phyloP scores from a whole-genome alignment of 345 rosid species.

The Laguncularia racemosa region DNA sequence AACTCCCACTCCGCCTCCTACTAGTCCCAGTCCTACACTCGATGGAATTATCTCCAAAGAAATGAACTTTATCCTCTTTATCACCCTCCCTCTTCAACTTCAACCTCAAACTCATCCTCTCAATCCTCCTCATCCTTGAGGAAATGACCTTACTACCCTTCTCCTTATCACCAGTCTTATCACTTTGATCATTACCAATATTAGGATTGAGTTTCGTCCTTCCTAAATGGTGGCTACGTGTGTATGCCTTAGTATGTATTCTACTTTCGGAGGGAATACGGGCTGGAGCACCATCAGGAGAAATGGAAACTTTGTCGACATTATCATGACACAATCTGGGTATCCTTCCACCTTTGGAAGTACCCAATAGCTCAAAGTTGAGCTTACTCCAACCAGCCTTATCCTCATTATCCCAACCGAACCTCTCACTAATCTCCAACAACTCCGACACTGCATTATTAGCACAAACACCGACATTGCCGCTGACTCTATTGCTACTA shows the following conservation, averaged over 20 bases:
- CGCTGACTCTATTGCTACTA: slow-evolving; percentile 7
- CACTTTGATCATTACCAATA: slow-evolving; percentile 24
- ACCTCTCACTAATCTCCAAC: slow-evolving; percentile 68
- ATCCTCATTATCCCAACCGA: slow-evolving; percentile 81
- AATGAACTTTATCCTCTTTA: neutral
- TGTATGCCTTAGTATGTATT: slow-evolving; percentile 8
- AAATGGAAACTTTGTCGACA: no score
- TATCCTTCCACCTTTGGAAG: slow-evolving; percentile 64
- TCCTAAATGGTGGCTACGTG: slow-evolving; percentile 5
- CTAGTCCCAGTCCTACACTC: neutral
- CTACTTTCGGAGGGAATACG: no score
- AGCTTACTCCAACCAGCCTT: slow-evolving; percentile 60
- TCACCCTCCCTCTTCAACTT: slow-evolving; percentile 5
- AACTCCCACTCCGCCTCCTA: neutral
- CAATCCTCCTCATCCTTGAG: slow-evolving; percentile 16
- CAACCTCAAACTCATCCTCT: slow-evolving; percentile 15
- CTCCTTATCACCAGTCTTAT: slow-evolving; percentile 10
- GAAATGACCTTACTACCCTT: slow-evolving; percentile 18
- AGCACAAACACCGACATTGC: slow-evolving; percentile 15
- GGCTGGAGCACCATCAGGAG: no score
- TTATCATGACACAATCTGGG: slow-evolving; percentile 33
- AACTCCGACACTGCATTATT: slow-evolving; percentile 36
- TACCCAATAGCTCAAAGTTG: slow-evolving; percentile 64
- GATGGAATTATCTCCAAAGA: neutral
- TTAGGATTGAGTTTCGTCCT: slow-evolving; percentile 25